phyloP scores from a whole-genome alignment of 179 eudicot genomes.

The Gypsophila paniculata region DNA sequence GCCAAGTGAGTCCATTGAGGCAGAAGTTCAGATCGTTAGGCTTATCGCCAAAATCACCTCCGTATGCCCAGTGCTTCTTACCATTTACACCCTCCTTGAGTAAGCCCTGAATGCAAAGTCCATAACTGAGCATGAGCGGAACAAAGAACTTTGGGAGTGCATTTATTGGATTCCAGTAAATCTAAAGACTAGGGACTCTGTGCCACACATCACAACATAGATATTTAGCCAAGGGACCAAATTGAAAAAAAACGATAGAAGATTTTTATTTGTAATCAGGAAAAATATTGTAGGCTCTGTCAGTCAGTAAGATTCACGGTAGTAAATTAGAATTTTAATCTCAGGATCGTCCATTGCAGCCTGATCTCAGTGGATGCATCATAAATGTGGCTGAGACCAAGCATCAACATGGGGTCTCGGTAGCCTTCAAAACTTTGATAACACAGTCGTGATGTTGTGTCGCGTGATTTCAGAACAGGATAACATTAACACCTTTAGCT shows the following conservation, averaged over 20 bases:
- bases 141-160: background rate
- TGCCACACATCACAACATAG: background rate
- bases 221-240: background rate
- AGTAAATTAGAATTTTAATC: background rate
- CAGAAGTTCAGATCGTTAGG: slow-evolving; percentile 96
- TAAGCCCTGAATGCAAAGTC: slow-evolving; percentile 48
- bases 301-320: background rate
- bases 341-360: background rate
- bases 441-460: too few relatives aligned
- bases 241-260: background rate
- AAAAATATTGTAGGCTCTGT: background rate
- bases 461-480: too few relatives aligned
- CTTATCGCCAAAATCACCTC: slow-evolving; percentile 91
- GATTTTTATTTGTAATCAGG: background rate
- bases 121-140: slow-evolving; percentile 1
- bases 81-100: slow-evolving; percentile 74
- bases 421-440: background rate
- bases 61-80: slow-evolving; percentile 85
- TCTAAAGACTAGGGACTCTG: background rate
- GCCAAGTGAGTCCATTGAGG: slow-evolving; percentile 83
- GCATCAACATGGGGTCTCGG: background rate
- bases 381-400: background rate
- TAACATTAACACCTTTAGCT: background rate
- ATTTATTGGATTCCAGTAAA: background rate
- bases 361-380: background rate